These are phyloP conservation scores for Chalciporus pseudorubinellus DNA, from an alignment of 768 basidiomycete species.

Conservation along the genomic window DNA sequence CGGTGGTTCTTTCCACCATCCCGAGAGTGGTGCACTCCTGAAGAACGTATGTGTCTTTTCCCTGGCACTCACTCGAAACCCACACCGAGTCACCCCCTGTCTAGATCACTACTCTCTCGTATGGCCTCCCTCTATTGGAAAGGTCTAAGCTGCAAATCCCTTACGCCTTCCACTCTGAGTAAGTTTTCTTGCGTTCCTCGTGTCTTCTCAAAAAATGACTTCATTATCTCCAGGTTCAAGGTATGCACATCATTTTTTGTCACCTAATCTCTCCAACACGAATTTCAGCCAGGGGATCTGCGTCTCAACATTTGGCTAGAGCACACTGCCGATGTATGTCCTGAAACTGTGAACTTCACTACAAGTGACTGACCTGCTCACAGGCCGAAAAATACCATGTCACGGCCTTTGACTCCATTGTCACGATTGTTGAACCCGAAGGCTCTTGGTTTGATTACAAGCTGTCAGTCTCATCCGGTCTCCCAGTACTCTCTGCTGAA, in stretches of 20 bases:
- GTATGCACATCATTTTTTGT: slow-evolving; percentile 32
- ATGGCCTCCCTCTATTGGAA: slow-evolving; percentile 50
- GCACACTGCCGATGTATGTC: slow-evolving; percentile 57
- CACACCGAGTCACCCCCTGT: not conserved
- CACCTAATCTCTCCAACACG: not conserved
- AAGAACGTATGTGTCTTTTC: slow-evolving; percentile 61
- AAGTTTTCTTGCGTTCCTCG: slow-evolving; percentile 28
- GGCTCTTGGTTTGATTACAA: slow-evolving; percentile 76
- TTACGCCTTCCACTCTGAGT: slow-evolving; percentile 82
- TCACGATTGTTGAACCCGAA: slow-evolving; percentile 79
- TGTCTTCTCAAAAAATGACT: slow-evolving; percentile 1
- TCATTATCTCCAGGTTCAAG: slow-evolving; percentile 50
- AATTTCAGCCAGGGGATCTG: slow-evolving; percentile 65
- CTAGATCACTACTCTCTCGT: slow-evolving; percentile 60
- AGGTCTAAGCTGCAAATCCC: slow-evolving; percentile 63
- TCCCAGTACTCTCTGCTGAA: slow-evolving; percentile 2
- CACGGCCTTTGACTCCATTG: slow-evolving; percentile 69
- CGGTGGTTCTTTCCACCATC: slow-evolving; percentile 65
- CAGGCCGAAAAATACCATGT: slow-evolving; percentile 61
- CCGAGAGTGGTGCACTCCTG: slow-evolving; percentile 58
- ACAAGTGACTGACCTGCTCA: not conserved
- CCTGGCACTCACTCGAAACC: not conserved
- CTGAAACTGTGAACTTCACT: not conserved
- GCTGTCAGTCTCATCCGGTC: slow-evolving; percentile 50
- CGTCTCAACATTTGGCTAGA: slow-evolving; percentile 78